These are phyloP conservation scores for Penicillium verhagenii DNA, from an alignment of 495 filamentous ascomycete species.

Conservation along the genomic window DNA sequence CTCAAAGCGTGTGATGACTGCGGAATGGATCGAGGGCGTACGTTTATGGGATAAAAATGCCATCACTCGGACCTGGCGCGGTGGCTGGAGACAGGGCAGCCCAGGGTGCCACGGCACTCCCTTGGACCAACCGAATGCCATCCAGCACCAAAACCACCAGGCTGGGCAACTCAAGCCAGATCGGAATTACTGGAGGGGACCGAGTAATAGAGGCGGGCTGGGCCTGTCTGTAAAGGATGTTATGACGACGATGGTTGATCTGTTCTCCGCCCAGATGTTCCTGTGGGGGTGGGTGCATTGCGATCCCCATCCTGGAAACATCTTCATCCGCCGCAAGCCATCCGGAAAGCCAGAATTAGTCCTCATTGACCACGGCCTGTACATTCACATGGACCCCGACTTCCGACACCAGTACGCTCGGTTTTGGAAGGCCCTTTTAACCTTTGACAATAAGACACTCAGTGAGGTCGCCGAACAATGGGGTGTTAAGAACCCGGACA, in stretches of 20 bases:
- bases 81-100: conserved; percentile 70
- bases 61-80: conserved; percentile 71
- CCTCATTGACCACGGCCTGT: conserved; percentile 94
- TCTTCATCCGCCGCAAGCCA: conserved; percentile 86
- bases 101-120: conserved; percentile 72
- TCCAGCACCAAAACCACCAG: conserved; percentile 32
- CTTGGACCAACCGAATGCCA: conserved; percentile 49
- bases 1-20: conserved; percentile 83
- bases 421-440: conserved; percentile 92
- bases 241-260: conserved; percentile 93
- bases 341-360: conserved; percentile 83
- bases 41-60: conserved; percentile 85
- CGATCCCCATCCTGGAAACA: conserved; percentile 95
- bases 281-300: conserved; percentile 92
- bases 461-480: conserved; percentile 66
- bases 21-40: conserved; percentile 96
- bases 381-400: conserved; percentile 80
- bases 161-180: conserved; percentile 69
- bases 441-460: conserved; percentile 86
- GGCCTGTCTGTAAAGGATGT: conserved; percentile 78
- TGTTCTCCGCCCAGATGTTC: conserved; percentile 97
- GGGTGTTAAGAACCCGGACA: conserved; percentile 84
- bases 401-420: conserved; percentile 87
- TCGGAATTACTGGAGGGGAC: conserved; percentile 74
- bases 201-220: conserved; percentile 68